These are phyloP conservation scores for Podosphaera xanthii DNA, from an alignment of 2,329 filamentous ascomycete genomes.

Conservation along the genomic window DNA sequence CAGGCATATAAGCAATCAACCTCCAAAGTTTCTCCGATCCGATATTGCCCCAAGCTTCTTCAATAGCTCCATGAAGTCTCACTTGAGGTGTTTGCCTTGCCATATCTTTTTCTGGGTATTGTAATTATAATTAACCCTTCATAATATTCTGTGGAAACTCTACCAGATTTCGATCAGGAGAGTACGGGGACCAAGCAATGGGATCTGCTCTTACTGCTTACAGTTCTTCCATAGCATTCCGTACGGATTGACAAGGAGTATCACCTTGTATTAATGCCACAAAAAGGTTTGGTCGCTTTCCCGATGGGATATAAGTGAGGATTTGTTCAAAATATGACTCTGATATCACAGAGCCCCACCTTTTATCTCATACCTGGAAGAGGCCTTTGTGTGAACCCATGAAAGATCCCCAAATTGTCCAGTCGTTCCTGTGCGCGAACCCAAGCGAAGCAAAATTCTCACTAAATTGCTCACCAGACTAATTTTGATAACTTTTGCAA, in stretches of 20 bases:
- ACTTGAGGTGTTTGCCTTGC: neutral
- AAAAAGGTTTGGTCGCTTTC: neutral
- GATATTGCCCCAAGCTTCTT: neutral
- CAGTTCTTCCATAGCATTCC: neutral
- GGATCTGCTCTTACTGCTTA: neutral
- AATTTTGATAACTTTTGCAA: neutral
- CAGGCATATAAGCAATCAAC: neutral
- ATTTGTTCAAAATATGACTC: neutral
- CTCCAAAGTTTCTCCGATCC: neutral
- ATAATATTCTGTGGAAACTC: neutral
- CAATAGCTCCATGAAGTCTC: neutral
- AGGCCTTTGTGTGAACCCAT: neutral
- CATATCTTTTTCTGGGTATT: neutral
- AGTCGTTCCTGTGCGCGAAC: neutral
- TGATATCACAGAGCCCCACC: neutral
- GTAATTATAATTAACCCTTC: neutral
- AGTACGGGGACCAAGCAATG: neutral
- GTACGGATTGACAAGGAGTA: neutral
- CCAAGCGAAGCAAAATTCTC: neutral
- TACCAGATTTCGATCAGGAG: neutral
- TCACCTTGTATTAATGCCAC: neutral
- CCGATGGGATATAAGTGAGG: neutral
- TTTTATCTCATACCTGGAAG: neutral
- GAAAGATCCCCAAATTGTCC: neutral
- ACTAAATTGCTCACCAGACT: neutral